Conservation (phyloP, 768 basidiomycete genomes). For the Tephrocybe sp. region DNA sequence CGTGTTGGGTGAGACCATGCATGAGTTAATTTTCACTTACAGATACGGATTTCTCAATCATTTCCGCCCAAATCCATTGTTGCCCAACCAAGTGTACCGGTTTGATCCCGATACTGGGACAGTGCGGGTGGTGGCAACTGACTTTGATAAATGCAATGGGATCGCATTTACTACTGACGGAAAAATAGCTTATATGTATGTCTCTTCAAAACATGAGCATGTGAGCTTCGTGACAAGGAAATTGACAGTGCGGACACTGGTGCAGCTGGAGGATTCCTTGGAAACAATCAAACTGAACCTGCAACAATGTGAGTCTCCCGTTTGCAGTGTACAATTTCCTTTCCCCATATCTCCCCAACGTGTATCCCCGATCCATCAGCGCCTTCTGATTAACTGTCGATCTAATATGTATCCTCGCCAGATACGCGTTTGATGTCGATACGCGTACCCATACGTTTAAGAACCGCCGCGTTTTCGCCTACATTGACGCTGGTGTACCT, state of each 20-base stretch:
- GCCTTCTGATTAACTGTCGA: background rate
- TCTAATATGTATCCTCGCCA: slow-evolving; percentile 22
- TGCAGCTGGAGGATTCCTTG: slow-evolving; percentile 41
- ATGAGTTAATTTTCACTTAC: background rate
- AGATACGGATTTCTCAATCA: slow-evolving; percentile 66
- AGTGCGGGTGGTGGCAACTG: slow-evolving; percentile 73
- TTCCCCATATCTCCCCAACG: no score
- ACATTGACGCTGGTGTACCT: slow-evolving; percentile 61
- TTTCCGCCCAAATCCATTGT: slow-evolving; percentile 64
- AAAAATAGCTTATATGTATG: slow-evolving; percentile 61
- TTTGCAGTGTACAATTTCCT: background rate
- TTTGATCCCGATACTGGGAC: slow-evolving; percentile 65
- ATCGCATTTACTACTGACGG: slow-evolving; percentile 72
- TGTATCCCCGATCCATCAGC: background rate
- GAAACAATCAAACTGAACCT: slow-evolving; percentile 56
- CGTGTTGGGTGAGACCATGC: background rate
- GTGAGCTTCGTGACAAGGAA: background rate
- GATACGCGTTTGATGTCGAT: slow-evolving; percentile 72
- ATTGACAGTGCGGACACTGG: slow-evolving; percentile 52
- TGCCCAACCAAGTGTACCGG: slow-evolving; percentile 79
- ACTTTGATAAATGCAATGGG: slow-evolving; percentile 73
- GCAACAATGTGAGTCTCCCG: slow-evolving; percentile 60
- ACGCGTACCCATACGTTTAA: slow-evolving; percentile 48
- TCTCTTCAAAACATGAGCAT: slow-evolving; percentile 1
- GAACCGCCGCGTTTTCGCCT: slow-evolving; percentile 70